phyloP scores from a whole-genome alignment of 2,329 filamentous ascomycete genomes.

The Alternaria atra region DNA sequence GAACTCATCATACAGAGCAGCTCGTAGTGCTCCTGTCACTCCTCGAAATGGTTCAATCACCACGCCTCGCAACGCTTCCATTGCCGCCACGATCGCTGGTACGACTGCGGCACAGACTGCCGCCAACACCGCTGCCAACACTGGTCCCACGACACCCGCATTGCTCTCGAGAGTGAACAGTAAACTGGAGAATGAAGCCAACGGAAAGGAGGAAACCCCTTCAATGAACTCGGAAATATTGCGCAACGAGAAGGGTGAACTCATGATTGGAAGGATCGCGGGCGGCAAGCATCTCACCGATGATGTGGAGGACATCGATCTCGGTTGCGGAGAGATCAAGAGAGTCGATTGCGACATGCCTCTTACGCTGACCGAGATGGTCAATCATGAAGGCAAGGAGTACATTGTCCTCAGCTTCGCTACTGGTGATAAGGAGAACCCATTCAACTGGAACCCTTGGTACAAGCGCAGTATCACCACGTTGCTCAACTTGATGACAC shows the following conservation, averaged over 20 bases:
- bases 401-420: constrained; percentile 39
- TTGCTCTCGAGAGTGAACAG: constrained; percentile 26
- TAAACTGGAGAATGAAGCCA: constrained; percentile 14
- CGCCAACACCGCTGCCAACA: constrained; percentile 24
- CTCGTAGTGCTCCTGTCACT: constrained; percentile 21
- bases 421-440: constrained; percentile 37
- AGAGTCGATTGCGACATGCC: constrained; percentile 40
- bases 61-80: constrained; percentile 23
- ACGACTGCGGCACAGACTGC: constrained; percentile 21
- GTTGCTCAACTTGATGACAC: constrained; percentile 40
- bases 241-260: constrained; percentile 37
- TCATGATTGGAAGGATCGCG: constrained; percentile 32
- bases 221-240: constrained; percentile 26
- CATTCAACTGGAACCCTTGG: constrained; percentile 42
- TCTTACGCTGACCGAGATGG: constrained; percentile 37
- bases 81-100: constrained; percentile 19
- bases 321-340: constrained; percentile 36
- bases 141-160: constrained; percentile 18
- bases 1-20: constrained; percentile 21
- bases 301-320: constrained; percentile 33
- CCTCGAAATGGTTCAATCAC: constrained; percentile 24
- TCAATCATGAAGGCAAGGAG: constrained; percentile 36
- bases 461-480: constrained; percentile 41
- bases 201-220: constrained; percentile 5
- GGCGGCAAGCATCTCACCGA: constrained; percentile 34